Evolutionary conservation across 225 moss, liverwort and hornwort genomes (phyloP).

Genomic region (Pseudisothecium myosuroides): DNA sequence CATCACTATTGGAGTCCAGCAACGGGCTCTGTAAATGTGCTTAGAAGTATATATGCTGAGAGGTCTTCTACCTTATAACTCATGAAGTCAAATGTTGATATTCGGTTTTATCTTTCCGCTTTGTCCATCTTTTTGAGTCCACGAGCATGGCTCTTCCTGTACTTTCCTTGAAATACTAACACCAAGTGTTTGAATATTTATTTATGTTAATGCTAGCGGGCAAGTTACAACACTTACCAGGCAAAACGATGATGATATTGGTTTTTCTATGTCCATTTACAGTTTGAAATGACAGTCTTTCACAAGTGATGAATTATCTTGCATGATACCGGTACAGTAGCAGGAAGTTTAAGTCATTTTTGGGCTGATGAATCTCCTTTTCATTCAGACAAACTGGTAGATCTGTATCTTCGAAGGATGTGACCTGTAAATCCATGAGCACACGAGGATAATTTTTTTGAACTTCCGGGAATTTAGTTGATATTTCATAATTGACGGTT

Average conservation of each 20-base stretch:
- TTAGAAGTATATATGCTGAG: constrained; percentile 7
- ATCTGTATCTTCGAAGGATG: not conserved
- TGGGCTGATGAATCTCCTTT: not conserved
- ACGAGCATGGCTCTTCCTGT: not conserved
- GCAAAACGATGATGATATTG: not conserved
- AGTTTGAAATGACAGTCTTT: not conserved
- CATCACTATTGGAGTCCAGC: not conserved
- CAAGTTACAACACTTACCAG: not conserved
- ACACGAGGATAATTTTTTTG: not conserved
- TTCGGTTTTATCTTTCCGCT: not conserved
- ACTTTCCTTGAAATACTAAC: not conserved
- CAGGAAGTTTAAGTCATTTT: not conserved
- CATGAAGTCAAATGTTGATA: constrained; percentile 1
- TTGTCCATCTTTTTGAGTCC: not conserved
- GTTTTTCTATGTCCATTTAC: not conserved
- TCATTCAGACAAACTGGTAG: not conserved
- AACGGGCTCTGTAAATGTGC: not conserved
- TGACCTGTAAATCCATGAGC: not conserved
- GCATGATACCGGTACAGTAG: not conserved
- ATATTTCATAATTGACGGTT: not conserved
- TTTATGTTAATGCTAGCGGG: not conserved
- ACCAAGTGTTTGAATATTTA: not conserved
- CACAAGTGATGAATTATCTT: not conserved
- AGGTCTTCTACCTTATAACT: not conserved
- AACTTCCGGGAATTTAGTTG: not conserved